Percentiles rank a stretch among this genome's conserved stretches.
These are phyloP conservation scores for Macrophomina phaseolina DNA, from an alignment of 2,329 filamentous ascomycete species.

Conservation along the genomic window DNA sequence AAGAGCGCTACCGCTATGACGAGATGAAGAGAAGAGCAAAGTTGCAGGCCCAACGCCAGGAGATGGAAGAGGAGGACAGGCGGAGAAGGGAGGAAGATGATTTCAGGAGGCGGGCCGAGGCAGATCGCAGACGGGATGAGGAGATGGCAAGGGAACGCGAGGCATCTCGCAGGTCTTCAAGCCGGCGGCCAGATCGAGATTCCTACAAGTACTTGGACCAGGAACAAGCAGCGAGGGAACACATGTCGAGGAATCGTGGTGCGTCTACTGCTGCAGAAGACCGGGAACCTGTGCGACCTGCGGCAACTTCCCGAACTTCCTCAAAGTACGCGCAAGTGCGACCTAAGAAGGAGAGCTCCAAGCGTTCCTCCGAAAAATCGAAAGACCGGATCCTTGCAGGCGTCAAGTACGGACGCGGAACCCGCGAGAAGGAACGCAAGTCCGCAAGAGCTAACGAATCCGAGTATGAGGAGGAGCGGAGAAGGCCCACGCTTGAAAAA, in stretches of 20 bases:
- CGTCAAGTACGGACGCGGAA: conserved; percentile 8
- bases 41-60: conserved; percentile 2
- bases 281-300: not conserved
- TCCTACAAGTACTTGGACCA: conserved; percentile 6
- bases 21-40: conserved; percentile 34
- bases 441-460: conserved; percentile 40
- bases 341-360: conserved; percentile 11
- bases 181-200: conserved; percentile 11
- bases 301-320: not conserved
- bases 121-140: conserved; percentile 26
- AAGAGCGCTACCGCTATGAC: conserved; percentile 37
- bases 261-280: conserved; percentile 7
- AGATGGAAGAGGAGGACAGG: conserved; percentile 39
- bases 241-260: conserved; percentile 15
- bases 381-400: conserved; percentile 22
- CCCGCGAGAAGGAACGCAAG: conserved; percentile 36
- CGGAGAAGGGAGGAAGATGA: conserved; percentile 48
- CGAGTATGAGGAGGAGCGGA: conserved; percentile 32
- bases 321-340: conserved; percentile 20
- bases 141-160: conserved; percentile 22
- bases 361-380: conserved; percentile 12
- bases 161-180: conserved; percentile 29
- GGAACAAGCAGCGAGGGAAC: conserved; percentile 15
- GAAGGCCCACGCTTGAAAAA: conserved; percentile 45
- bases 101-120: conserved; percentile 33